These are phyloP conservation scores for Fusarium sp. DNA, from an alignment of 2,329 filamentous ascomycete species.

Conservation along the genomic window DNA sequence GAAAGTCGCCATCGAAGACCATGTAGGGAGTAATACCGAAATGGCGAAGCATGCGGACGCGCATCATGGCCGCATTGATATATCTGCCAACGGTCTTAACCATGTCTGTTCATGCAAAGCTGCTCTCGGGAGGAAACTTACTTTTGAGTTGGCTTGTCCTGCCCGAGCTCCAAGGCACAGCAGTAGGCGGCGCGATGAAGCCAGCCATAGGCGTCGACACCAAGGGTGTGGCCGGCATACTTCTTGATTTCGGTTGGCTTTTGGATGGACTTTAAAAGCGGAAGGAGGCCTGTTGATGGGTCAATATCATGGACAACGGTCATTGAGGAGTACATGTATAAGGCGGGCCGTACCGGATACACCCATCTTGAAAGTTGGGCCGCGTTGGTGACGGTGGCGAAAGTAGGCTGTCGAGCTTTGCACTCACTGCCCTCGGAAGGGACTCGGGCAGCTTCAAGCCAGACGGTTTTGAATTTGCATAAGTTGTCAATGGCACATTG, in stretches of 20 bases:
- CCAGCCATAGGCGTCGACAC: conserved; percentile 99
- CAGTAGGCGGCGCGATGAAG: conserved; percentile 92
- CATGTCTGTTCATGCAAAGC: not conserved
- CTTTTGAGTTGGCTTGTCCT: conserved; percentile 90
- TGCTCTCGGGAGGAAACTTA: conserved; percentile 60
- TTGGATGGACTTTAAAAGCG: conserved; percentile 96
- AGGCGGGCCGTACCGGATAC: conserved; percentile 52
- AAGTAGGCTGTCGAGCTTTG: conserved; percentile 22
- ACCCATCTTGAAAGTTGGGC: conserved; percentile 52
- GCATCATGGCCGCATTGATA: conserved; percentile 90
- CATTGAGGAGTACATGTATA: not conserved
- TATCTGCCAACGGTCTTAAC: conserved; percentile 69
- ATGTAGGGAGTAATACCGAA: conserved; percentile 96
- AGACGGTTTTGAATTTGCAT: conserved; percentile 25
- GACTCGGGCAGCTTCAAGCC: conserved; percentile 39
- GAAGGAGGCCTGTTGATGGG: conserved; percentile 78
- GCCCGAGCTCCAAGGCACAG: conserved; percentile 91
- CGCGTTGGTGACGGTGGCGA: conserved; percentile 27
- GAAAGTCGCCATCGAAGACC: conserved; percentile 95
- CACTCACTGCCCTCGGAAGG: conserved; percentile 38
- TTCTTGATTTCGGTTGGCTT: conserved; percentile 89
- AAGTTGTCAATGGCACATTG: conserved; percentile 36
- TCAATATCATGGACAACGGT: conserved; percentile 35
- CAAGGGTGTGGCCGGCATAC: conserved; percentile 88
- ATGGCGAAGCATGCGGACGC: conserved; percentile 93